These are phyloP conservation scores for Priceomyces castillae DNA, from an alignment of 805 yeast genomes.

Conservation along the genomic window DNA sequence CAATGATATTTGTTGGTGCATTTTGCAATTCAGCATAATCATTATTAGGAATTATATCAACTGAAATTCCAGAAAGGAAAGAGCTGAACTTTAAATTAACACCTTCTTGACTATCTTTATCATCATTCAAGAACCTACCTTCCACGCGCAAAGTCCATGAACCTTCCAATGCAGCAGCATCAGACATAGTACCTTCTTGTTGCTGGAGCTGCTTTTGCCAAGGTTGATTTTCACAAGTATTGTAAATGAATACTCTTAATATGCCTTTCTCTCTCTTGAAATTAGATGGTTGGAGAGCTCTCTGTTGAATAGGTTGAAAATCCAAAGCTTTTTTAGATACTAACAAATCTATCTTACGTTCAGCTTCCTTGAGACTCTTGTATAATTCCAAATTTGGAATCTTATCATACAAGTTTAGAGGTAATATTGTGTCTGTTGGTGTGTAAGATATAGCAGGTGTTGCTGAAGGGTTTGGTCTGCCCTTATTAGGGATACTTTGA, in stretches of 20 bases:
- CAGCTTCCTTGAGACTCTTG: constrained; percentile 74
- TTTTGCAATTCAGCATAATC: constrained; percentile 35
- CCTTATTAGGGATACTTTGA: constrained; percentile 15
- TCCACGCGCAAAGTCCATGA: constrained; percentile 87
- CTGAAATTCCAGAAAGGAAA: constrained; percentile 77
- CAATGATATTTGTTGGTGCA: constrained; percentile 51
- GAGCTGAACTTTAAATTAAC: constrained; percentile 61
- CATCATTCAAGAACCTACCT: constrained; percentile 68
- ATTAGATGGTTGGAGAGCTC: constrained; percentile 36
- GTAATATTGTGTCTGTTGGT: constrained; percentile 42
- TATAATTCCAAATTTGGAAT: constrained; percentile 74
- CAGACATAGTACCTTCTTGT: constrained; percentile 16
- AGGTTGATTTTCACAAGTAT: constrained; percentile 80
- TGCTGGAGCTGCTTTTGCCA: constrained; percentile 54
- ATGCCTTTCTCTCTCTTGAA: constrained; percentile 49
- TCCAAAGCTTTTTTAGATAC: constrained; percentile 83
- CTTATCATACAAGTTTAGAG: constrained; percentile 33
- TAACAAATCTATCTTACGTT: constrained; percentile 73
- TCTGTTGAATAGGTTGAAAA: constrained; percentile 62
- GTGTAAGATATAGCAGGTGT: constrained; percentile 40
- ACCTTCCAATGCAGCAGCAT: constrained; percentile 36
- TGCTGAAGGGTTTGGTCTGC: constrained; percentile 31
- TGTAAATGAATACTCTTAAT: constrained; percentile 78
- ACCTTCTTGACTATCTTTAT: constrained; percentile 21
- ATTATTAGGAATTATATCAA: constrained; percentile 58